Evolutionary conservation across 1,284 basidiomycete genomes (phyloP), one percentile per base, ranked within the genome.

Genomic region (Kalmanozyma brasiliensis): DNA sequence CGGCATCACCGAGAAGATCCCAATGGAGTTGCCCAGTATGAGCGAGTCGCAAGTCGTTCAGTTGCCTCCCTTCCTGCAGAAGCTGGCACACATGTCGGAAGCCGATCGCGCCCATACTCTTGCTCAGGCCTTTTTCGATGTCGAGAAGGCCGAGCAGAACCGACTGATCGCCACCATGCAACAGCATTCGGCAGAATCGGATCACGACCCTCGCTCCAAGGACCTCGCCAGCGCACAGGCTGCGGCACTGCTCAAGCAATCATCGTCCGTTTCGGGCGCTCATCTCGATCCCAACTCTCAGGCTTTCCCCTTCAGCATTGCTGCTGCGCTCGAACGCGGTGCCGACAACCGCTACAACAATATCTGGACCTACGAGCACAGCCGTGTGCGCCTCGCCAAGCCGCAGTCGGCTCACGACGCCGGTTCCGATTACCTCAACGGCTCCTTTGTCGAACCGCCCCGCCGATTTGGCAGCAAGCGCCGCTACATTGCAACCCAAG

Each of bases 281-380:
- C 48, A 36, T n/a, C 46, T 45, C 13, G 62, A 53, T 20, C 53
- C 37, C 29, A 38, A 30, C 40, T 57, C 34, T 20, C 68, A 71
- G 20, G 48, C 49, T 0, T 95, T 85, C 88, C 94, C 78, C 10
- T 97, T 90, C 83, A 94, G 92, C 61, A 98, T 98, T 73, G 93
- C 92, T 0, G 95, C 95, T 4, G 95, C 93, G 2, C 87, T 98
- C 4, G 95, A 98, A 84, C 92, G 95, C 73, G 95, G 95, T 11
- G 86, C 89, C 11, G 94, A 98, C 85, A 98, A 98, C 76, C 75
- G 84, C 13, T 86, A 82, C 82, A 94, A 93, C 77, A 92, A 97
- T 79, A 95, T 97, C 52, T 97, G 94, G 94, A 94, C 94, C 0
- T 97, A 94, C 77, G 94, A 96, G 78, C 92, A 94, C 79, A 89